Base-by-base conservation (phyloP, 176 grass and related monocot genomes). In the Bonia amplexicaulis region DNA sequence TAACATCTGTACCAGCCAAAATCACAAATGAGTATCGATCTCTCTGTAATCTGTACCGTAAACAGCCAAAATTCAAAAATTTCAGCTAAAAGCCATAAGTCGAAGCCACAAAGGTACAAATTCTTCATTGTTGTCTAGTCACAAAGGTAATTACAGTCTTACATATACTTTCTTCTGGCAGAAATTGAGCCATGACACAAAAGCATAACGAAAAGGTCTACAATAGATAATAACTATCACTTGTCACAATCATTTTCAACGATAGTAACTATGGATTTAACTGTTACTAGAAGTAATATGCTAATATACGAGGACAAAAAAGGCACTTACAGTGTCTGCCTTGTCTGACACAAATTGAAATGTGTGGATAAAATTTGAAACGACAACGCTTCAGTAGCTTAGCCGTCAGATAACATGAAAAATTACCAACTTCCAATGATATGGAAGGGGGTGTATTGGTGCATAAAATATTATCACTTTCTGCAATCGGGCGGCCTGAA, bases 381-480 rank as follows among this genome's bases (percentile, higher is more conserved):
- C 31, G 62, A 7, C 22, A 35, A 59, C 40, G 31, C 14, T 31
- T 62, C n/a, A 29, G 55, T 86, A 65, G 76, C 54, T 72, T 44
- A 6, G 9, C 76, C 41, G n/a, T 53, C 45, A 53, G 27, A 80
- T 73, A 44, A 31, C 67, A 45, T 57, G 68, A 54, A 49, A 80
- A 80, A 31, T 23, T 57, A 45, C n/a, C 44, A 55, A 53, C 10
- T 54, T 61, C 7, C 11, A 74, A 48, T 72, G 33, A 86, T 71
- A 35, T 33, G 23, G 13, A 52, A 69, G 42, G 84, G 66, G 27
- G 2, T 29, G 23, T 63, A 72, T 20, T 86, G 84, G 59, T 86
- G 31, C 84, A 65, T 86, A 55, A 39, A 73, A 74, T 13, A 81
- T 71, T 47, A 62, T 29, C 57, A 39, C 11, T 78, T 82, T 45